These are phyloP conservation scores for Aristolochia contorta DNA, from an alignment of 164 flowering plant genomes.

Conservation along the genomic window DNA sequence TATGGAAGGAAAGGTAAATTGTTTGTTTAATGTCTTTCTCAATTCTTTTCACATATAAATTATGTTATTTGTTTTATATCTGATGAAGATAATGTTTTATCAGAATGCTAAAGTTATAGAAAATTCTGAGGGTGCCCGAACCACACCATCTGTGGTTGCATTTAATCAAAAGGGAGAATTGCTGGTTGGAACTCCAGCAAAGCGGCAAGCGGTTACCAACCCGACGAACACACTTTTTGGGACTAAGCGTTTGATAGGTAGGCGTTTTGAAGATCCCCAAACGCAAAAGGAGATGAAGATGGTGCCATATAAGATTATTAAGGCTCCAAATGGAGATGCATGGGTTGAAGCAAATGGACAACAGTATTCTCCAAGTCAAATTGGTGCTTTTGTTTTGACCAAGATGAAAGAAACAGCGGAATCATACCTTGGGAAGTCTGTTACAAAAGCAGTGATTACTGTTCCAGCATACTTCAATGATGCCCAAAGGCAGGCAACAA, in stretches of 20 bases:
- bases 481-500: slow-evolving; percentile 72
- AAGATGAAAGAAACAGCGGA: slow-evolving; percentile 79
- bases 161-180: slow-evolving; percentile 48
- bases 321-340: slow-evolving; percentile 69
- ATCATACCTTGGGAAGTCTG: slow-evolving; percentile 47
- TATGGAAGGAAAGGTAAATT: slow-evolving; percentile 72
- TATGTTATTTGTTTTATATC: not conserved
- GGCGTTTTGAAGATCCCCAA: slow-evolving; percentile 54
- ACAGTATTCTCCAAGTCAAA: slow-evolving; percentile 59
- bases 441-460: slow-evolving; percentile 55
- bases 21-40: not conserved
- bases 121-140: slow-evolving; percentile 62
- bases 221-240: slow-evolving; percentile 56
- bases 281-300: slow-evolving; percentile 70
- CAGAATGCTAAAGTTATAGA: slow-evolving; percentile 60
- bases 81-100: not conserved
- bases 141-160: slow-evolving; percentile 68
- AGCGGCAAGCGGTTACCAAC: slow-evolving; percentile 66
- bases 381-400: slow-evolving; percentile 60
- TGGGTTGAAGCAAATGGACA: slow-evolving; percentile 69
- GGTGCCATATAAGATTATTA: slow-evolving; percentile 65
- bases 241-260: slow-evolving; percentile 56
- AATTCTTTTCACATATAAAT: not conserved
- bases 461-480: slow-evolving; percentile 74
- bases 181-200: slow-evolving; percentile 60